These are phyloP conservation scores for Penicillium coffeae DNA, from an alignment of 495 filamentous ascomycete genomes.

Conservation along the genomic window DNA sequence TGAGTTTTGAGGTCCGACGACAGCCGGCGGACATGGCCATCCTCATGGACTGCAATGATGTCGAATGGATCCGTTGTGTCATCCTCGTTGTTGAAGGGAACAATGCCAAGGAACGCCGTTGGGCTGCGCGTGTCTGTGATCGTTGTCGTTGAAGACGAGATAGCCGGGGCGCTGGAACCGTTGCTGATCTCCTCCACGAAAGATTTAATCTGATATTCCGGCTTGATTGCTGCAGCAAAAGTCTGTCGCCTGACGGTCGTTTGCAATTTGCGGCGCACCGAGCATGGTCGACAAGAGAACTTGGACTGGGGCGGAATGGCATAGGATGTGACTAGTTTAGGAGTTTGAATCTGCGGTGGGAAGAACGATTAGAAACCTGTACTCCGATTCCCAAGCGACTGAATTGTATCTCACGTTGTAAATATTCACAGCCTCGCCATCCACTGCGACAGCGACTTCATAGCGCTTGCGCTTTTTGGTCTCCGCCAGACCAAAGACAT, in stretches of 20 bases:
- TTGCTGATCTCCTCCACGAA: slow-evolving; percentile 48
- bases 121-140: slow-evolving; percentile 43
- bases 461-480: slow-evolving; percentile 79
- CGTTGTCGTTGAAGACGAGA: slow-evolving; percentile 38
- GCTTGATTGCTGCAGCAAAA: slow-evolving; percentile 51
- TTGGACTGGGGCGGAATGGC: slow-evolving; percentile 75
- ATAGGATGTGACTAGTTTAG: slow-evolving; percentile 80
- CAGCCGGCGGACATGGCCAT: slow-evolving; percentile 40
- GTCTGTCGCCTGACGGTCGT: slow-evolving; percentile 64
- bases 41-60: slow-evolving; percentile 45
- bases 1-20: slow-evolving; percentile 39
- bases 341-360: slow-evolving; percentile 62
- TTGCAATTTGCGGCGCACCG: slow-evolving; percentile 59
- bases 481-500: slow-evolving; percentile 68
- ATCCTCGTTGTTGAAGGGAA: slow-evolving; percentile 20
- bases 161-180: slow-evolving; percentile 32
- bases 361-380: neutral
- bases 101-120: slow-evolving; percentile 39
- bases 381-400: neutral
- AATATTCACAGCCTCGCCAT: slow-evolving; percentile 87
- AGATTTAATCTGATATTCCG: slow-evolving; percentile 48
- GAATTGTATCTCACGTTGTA: slow-evolving; percentile 68
- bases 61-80: slow-evolving; percentile 31
- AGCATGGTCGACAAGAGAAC: slow-evolving; percentile 74
- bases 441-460: slow-evolving; percentile 80